Evolutionary conservation across 2,329 filamentous ascomycete species (phyloP), one percentile per base, ranked within the genome.

Genomic region (Ascochyta rabiei): DNA sequence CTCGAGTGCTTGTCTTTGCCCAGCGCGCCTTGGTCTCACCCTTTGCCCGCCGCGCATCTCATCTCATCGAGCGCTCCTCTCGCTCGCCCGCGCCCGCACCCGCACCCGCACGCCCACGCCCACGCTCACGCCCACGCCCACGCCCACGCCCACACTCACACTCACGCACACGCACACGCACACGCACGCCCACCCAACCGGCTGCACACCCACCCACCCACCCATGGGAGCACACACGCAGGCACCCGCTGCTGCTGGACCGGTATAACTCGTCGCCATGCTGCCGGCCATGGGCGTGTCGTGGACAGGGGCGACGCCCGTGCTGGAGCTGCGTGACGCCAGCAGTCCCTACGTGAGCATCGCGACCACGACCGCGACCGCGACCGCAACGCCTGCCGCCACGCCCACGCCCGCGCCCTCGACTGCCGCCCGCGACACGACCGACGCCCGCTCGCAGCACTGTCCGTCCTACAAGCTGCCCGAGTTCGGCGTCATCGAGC

Each of bases 401-500:
- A 34, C 8, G 15, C 31, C 15, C 8, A 6, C 28, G 8, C 9
- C 12, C 28, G 28, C 28, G 12, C 3, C 28, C 28, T 30, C 12
- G 12, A 16, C 13, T 33, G 26, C 43, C 2, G 21, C 38, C 16
- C 18, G 31, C 42, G 34, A 55, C 48, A 41, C 53, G 60, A 64
- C 69, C 73, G 59, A 73, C 66, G 9, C 15, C 30, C 19, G 16
- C 23, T 50, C 41, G 59, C 70, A 82, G 60, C 81, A 83, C 63
- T 89, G 86, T 67, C 85, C 84, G 18, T 84, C 86, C 24, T 85
- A 86, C 67, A 81, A 83, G 21, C 79, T 89, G 16, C 85, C 85
- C 34, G 83, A 82, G 59, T 77, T 81, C 64, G 86, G 86, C 49
- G 70, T 83, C 62, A 75, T 84, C 60, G 79, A 82, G 54, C 70